phyloP scores from a whole-genome alignment of 2,329 filamentous ascomycete species.

The Ceratocystis cacaofunesta region DNA sequence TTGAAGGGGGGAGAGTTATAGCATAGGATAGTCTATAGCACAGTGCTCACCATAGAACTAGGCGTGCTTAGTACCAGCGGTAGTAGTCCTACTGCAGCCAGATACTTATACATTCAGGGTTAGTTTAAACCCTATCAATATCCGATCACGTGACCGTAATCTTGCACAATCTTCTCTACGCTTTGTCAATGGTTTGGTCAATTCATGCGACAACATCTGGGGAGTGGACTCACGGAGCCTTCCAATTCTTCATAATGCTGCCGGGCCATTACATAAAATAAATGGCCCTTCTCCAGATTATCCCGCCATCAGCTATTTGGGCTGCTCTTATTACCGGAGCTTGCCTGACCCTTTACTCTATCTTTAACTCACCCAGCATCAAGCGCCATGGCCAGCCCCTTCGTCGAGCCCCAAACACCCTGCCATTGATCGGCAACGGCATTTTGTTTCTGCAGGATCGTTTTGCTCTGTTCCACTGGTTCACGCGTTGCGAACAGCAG shows the following conservation, averaged over 20 bases:
- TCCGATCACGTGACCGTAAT: no score
- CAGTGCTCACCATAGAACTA: no score
- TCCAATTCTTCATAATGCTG: not conserved
- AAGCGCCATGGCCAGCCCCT: constrained; percentile 20
- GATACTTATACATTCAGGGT: not conserved
- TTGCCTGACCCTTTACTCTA: constrained; percentile 31
- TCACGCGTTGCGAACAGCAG: constrained; percentile 39
- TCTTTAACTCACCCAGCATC: constrained; percentile 32
- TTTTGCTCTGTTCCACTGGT: constrained; percentile 48
- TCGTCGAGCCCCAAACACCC: constrained; percentile 29
- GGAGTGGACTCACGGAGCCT: not conserved
- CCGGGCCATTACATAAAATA: not conserved
- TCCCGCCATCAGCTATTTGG: not conserved
- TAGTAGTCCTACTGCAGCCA: not conserved
- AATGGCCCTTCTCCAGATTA: constrained; percentile 4
- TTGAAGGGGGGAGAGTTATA: no score
- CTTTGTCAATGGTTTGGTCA: not conserved
- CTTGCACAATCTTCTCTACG: not conserved
- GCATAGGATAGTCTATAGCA: no score
- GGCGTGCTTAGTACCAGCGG: no score
- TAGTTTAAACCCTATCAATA: no score
- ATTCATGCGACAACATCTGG: not conserved
- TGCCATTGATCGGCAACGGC: constrained; percentile 45
- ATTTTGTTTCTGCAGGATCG: constrained; percentile 45
- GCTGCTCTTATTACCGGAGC: not conserved